phyloP scores from a whole-genome alignment of 768 basidiomycete genomes.

The Calocera viscosa region DNA sequence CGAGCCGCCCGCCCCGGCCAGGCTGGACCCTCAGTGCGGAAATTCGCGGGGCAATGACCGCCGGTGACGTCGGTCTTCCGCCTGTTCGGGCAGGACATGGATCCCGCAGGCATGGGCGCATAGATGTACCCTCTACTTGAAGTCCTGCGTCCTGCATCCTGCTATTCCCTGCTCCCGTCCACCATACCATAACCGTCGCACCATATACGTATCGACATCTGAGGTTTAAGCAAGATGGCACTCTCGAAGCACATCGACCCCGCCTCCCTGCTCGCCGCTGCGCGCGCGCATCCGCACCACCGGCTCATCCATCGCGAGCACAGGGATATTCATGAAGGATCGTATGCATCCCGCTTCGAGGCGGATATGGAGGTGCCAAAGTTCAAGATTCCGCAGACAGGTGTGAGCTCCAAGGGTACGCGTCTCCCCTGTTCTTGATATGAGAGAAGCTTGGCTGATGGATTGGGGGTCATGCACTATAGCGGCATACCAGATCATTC shows the following conservation, averaged over 20 bases:
- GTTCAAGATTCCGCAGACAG: constrained; percentile 20
- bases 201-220: too few relatives aligned
- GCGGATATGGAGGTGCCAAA: constrained; percentile 23
- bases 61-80: background rate
- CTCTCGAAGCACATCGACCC: constrained; percentile 2
- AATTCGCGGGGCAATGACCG: background rate
- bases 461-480: background rate
- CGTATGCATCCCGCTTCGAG: constrained; percentile 23
- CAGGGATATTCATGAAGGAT: constrained; percentile 22
- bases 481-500: constrained; percentile 28
- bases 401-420: constrained; percentile 14
- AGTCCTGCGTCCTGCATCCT: background rate
- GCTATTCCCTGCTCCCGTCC: background rate
- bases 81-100: background rate
- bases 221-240: too few relatives aligned
- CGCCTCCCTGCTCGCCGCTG: background rate
- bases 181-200: too few relatives aligned
- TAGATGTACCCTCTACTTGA: background rate
- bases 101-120: background rate
- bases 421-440: constrained; percentile 11
- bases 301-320: constrained; percentile 19
- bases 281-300: constrained; percentile 23
- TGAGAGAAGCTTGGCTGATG: background rate
- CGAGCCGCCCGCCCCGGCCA: too few relatives aligned
- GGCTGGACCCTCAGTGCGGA: too few relatives aligned